A percentile compares a stretch with the other conserved stretches of the same genome.
Evolutionary conservation across 768 basidiomycete genomes (phyloP).

Genomic region (Russula foetens): DNA sequence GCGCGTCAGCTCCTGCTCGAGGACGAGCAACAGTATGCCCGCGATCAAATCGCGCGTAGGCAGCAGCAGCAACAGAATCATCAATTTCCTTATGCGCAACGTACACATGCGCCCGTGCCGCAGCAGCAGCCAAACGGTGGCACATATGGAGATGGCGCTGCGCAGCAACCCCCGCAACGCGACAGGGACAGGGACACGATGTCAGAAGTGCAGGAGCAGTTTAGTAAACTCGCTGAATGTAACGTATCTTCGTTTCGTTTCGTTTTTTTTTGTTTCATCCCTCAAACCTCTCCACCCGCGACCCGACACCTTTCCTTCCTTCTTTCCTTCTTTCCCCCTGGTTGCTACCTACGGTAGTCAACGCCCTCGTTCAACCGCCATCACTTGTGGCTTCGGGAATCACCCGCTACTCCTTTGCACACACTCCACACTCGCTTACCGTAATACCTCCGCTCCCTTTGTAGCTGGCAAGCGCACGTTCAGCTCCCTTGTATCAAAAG

Average conservation of each 20-base stretch:
- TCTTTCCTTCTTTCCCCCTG: too few species aligned
- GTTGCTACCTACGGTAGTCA: too few species aligned
- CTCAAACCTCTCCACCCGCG: neutral
- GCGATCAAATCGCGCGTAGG: slow-evolving; percentile 17
- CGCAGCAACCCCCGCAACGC: slow-evolving; percentile 27
- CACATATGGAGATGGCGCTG: slow-evolving; percentile 7
- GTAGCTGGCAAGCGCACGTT: slow-evolving; percentile 67
- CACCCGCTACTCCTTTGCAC: neutral
- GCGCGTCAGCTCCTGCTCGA: slow-evolving; percentile 66
- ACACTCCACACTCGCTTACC: neutral
- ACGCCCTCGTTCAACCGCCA: too few species aligned
- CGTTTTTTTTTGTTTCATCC: too few species aligned
- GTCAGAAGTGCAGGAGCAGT: slow-evolving; percentile 64
- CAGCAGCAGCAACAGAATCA: slow-evolving; percentile 15
- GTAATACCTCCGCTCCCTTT: neutral
- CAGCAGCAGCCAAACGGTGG: neutral
- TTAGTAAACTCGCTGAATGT: slow-evolving; percentile 76
- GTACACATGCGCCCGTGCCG: neutral
- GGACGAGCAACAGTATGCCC: slow-evolving; percentile 28
- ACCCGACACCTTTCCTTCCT: too few species aligned
- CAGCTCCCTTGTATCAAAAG: slow-evolving; percentile 60
- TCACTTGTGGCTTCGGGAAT: neutral
- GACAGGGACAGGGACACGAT: too few species aligned
- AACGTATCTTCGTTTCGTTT: too few species aligned
- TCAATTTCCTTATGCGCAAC: slow-evolving; percentile 11